These are phyloP conservation scores for Stagonosporopsis rhizophila DNA, from an alignment of 2,329 filamentous ascomycete genomes.

Conservation along the genomic window DNA sequence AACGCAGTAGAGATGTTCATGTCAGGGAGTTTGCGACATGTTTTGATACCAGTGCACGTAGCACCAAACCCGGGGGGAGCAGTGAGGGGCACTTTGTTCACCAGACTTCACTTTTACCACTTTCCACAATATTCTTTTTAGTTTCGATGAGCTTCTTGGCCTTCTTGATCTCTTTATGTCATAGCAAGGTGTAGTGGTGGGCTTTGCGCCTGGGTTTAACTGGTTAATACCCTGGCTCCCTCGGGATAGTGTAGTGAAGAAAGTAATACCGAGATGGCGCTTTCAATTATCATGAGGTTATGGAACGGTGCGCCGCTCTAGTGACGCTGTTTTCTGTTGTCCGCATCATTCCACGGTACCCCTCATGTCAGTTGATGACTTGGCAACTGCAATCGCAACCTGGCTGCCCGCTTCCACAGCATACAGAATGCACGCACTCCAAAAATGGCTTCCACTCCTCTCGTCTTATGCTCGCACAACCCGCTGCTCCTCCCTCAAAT, in stretches of 20 bases:
- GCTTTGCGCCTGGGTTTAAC: constrained; percentile 20
- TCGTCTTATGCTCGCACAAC: neutral
- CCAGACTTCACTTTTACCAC: constrained; percentile 30
- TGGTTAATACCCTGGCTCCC: constrained; percentile 20
- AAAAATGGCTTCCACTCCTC: neutral
- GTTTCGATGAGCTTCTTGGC: constrained; percentile 38
- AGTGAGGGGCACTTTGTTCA: constrained; percentile 34
- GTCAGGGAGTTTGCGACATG: constrained; percentile 29
- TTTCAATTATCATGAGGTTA: neutral
- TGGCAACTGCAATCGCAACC: neutral
- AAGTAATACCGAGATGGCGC: constrained; percentile 29
- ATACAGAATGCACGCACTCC: neutral
- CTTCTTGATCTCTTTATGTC: constrained; percentile 42
- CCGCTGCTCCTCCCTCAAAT: neutral
- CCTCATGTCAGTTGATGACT: too few species aligned
- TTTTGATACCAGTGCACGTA: constrained; percentile 51
- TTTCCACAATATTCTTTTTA: constrained; percentile 48
- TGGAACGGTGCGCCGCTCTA: neutral
- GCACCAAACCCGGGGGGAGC: constrained; percentile 33
- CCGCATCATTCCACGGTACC: too few species aligned
- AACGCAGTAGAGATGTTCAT: constrained; percentile 11
- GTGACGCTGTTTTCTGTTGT: neutral
- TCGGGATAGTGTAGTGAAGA: constrained; percentile 37
- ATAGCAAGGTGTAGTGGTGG: constrained; percentile 35
- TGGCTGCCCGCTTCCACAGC: neutral